Evolutionary conservation across 1,139 yeast genomes (phyloP).

Genomic region (Yamadazyma blattariae): DNA sequence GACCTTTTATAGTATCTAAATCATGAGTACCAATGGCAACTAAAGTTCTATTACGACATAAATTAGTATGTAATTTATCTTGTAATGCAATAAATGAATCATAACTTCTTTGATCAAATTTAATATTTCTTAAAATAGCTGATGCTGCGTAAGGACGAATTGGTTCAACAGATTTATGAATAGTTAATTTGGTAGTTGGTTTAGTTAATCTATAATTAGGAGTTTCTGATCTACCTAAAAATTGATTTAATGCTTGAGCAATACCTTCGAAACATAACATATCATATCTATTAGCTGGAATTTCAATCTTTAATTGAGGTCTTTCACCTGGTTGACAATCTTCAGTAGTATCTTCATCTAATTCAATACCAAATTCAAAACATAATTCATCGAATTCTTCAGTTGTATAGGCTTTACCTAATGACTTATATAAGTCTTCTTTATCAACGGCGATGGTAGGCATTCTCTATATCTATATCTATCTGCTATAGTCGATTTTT

Average conservation of each 20-base stretch:
- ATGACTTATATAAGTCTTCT: slow-evolving; percentile 78
- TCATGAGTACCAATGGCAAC: slow-evolving; percentile 99
- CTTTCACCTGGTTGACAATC: slow-evolving; percentile 79
- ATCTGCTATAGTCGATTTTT: slow-evolving; percentile 1
- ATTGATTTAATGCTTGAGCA: slow-evolving; percentile 90
- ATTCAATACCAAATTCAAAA: slow-evolving; percentile 95
- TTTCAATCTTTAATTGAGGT: slow-evolving; percentile 94
- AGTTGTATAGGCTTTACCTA: slow-evolving; percentile 80
- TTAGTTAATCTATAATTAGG: slow-evolving; percentile 64
- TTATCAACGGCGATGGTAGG: slow-evolving; percentile 97
- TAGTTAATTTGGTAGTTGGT: slow-evolving; percentile 66
- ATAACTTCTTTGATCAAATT: slow-evolving; percentile 79
- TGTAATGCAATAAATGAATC: slow-evolving; percentile 94
- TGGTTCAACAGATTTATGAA: slow-evolving; percentile 67
- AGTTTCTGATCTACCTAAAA: slow-evolving; percentile 62
- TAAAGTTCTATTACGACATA: slow-evolving; percentile 94
- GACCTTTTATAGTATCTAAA: slow-evolving; percentile 75
- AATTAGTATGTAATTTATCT: slow-evolving; percentile 91
- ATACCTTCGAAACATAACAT: slow-evolving; percentile 98
- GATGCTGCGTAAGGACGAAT: slow-evolving; percentile 94
- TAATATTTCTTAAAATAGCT: slow-evolving; percentile 82
- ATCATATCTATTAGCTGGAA: slow-evolving; percentile 97
- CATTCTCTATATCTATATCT: slow-evolving; percentile 42
- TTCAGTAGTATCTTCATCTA: slow-evolving; percentile 92
- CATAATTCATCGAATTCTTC: slow-evolving; percentile 96